Percentiles rank a stretch among this genome's conserved stretches.
phyloP scores from a whole-genome alignment of 345 rosid genomes.

The Xanthoceras sorbifolium region DNA sequence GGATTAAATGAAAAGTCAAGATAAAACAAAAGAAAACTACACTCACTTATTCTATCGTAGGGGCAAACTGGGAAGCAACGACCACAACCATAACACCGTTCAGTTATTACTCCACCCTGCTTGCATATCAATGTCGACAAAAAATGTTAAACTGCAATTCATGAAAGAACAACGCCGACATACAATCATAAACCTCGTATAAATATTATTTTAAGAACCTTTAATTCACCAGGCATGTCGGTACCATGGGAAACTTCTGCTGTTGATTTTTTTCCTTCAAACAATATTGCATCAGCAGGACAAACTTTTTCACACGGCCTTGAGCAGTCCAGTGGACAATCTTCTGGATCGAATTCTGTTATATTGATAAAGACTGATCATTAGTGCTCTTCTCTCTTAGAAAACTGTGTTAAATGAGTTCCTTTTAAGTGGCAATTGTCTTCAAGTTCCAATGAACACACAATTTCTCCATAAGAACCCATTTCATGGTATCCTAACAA shows the following conservation, averaged over 20 bases:
- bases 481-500: neutral
- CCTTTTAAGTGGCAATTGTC: neutral
- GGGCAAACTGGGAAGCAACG: constrained; percentile 67
- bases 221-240: constrained; percentile 11
- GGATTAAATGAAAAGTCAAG: neutral
- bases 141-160: neutral
- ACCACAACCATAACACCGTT: constrained; percentile 66
- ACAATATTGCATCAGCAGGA: constrained; percentile 60
- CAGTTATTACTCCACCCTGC: constrained; percentile 59
- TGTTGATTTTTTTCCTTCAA: constrained; percentile 25
- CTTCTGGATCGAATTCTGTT: constrained; percentile 57
- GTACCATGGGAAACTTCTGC: constrained; percentile 15
- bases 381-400: neutral
- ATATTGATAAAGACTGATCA: neutral
- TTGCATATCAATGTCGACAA: constrained; percentile 15
- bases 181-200: constrained; percentile 9
- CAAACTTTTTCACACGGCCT: constrained; percentile 60
- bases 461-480: neutral
- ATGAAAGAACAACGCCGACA: neutral
- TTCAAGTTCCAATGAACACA: neutral
- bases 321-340: constrained; percentile 59
- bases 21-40: neutral
- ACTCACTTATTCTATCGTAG: constrained; percentile 57
- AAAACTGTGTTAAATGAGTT: neutral
- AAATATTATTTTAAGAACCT: constrained; percentile 25